Conservation (phyloP, 164 flowering plant genomes). For the Echeveria elegans region DNA sequence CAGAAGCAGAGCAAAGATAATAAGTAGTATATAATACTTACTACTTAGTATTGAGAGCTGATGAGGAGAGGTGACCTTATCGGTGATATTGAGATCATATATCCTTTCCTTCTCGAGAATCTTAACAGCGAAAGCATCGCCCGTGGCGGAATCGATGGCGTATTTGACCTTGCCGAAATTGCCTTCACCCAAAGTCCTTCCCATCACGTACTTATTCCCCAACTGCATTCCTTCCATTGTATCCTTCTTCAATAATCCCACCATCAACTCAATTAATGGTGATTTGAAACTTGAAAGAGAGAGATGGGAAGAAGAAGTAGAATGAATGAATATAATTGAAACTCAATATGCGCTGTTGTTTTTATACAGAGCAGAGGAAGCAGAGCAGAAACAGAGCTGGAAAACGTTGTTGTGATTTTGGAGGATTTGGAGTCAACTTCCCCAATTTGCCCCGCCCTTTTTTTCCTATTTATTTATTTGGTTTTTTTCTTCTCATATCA, state of each 20-base stretch:
- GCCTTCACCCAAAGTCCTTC: conserved; percentile 77
- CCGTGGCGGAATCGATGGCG: conserved; percentile 51
- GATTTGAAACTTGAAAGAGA: not conserved
- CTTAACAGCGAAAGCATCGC: conserved; percentile 66
- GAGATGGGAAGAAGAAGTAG: not conserved
- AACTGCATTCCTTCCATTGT: conserved; percentile 49
- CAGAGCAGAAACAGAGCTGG: conserved; percentile 4
- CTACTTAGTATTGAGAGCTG: not conserved
- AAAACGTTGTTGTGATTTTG: too few relatives aligned
- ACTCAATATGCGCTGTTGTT: too few relatives aligned
- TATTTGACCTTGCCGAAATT: conserved; percentile 84
- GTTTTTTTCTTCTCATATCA: too few relatives aligned
- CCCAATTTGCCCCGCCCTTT: too few relatives aligned
- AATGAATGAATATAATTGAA: too few relatives aligned
- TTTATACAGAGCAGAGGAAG: conserved; percentile 1
- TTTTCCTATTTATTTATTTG: too few relatives aligned
- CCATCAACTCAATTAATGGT: too few relatives aligned
- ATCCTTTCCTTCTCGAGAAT: conserved; percentile 64
- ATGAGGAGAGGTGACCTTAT: conserved; percentile 43
- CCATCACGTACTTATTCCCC: conserved; percentile 86
- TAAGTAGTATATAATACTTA: too few relatives aligned
- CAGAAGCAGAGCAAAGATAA: too few relatives aligned
- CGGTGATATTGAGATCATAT: conserved; percentile 50
- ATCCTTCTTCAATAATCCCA: conserved; percentile 20
- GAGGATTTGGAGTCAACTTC: too few relatives aligned